Base-by-base conservation (phyloP, 2,329 filamentous ascomycete species). In the Cladosporium austrohemisphaericum region DNA sequence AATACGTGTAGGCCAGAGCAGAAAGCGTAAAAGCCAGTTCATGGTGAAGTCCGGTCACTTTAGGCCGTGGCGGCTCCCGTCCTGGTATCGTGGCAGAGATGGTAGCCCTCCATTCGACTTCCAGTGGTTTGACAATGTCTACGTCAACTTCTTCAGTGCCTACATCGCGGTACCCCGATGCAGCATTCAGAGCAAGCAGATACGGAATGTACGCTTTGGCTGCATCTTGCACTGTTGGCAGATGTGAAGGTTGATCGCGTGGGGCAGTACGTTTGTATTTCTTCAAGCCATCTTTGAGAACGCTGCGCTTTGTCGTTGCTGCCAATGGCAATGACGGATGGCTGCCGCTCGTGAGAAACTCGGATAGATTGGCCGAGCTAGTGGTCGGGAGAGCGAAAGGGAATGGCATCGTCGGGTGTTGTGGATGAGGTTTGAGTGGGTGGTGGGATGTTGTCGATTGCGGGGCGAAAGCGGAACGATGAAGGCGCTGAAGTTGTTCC, bases 301-400 rank as follows among this genome's bases (percentile, higher is more conserved):
- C 81, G 58, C 87, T 86, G 52, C 93, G 88, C 63, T 88, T 83
- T 7, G 88, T 92, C 57, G 90, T 91, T 18, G 89, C 85, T 48
- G 81, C 80, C 60, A 92, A 80, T 19, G 90, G 88, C 33, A 98
- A 77, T 0, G 92, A 95, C 3, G 93, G 92, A 68, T 97, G 92
- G 2, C 88, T 89, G 56, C 84, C 80, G 62, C 86, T 92, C 60
- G 73, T 79, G 68, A 95, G 85, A 68, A 77, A 86, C 29, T 84
- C 76, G 18, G 87, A 85, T 65, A 95, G 92, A 45, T 87, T 84
- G 64, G 95, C 85, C 47, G 85, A 81, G 26, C 90, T 95, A 4
- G 92, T 96, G 1, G 92, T 97, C 2, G 93, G 91, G 25, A 97
- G 81, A 9, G 80, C 73, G 63, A 95, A 96, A 10, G 87, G 86